Base-by-base conservation (phyloP, 257 asterid genomes). In the Lycium barbarum region DNA sequence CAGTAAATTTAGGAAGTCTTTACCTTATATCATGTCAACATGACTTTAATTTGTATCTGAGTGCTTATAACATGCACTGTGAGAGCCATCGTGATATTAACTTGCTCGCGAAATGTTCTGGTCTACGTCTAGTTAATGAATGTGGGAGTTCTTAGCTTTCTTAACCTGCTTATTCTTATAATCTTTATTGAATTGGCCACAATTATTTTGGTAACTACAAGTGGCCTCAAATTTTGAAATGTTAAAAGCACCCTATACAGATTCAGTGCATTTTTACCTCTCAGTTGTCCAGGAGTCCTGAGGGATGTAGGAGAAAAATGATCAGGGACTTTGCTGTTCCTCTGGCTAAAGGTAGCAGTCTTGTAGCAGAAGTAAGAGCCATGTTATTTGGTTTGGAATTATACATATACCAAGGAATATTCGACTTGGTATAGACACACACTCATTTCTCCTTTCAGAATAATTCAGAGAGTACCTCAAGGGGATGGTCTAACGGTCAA, bases 261-360 rank as follows among this genome's bases (percentile, higher is more conserved):
- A 74, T 49, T 7, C 22, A 3, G 62, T 47, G 20, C n/a, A 74
- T 7, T 49, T 38, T 40, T 18, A 40, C 81, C 13, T 49, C 45
- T 74, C 43, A 49, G 45, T 74, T 49, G 81, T 3, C 13, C 61
- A 22, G 62, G 61, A 72, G 43, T 3, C 38, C 43, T 0, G 7
- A 74, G 22, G 61, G 81, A 49, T 74, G 17, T 51, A 49, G 61
- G 20, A 74, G 81, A 74, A 49, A 59, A 22, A 49, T 49, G 45
- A 74, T 74, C 62, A 74, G 7, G 57, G 81, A 1, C 13, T 74
- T 22, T 70, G 55, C 2, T 70, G 9, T 40, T 38, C 79, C 53
- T 38, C 54, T 38, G 78, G 78, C 38, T 70, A 70, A 70, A 70
- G 79, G 54, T 67, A 15, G 49, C 36, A 36, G 26, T 68, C 76